Evolutionary conservation across 768 basidiomycete species (phyloP).

Genomic region (Agrocybe pediades): DNA sequence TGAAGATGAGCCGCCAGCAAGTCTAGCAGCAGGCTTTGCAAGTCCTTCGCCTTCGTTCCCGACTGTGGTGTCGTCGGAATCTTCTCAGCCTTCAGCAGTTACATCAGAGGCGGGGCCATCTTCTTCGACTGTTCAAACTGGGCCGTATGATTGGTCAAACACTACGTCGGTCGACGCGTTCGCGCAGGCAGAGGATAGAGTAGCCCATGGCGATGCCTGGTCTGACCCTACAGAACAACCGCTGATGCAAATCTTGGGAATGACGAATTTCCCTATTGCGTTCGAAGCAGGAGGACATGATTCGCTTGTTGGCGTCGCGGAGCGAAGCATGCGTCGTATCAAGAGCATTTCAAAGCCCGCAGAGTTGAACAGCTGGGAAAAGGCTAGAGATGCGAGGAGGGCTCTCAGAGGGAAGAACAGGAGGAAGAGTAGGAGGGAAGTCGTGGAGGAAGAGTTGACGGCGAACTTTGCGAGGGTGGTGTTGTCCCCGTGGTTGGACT

Average conservation of each 20-base stretch:
- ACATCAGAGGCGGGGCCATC: neutral
- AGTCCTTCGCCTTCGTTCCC: neutral
- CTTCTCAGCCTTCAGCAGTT: neutral
- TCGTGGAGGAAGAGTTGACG: slow-evolving; percentile 51
- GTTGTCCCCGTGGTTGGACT: slow-evolving; percentile 55
- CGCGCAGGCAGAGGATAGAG: neutral
- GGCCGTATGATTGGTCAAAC: neutral
- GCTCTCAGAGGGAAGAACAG: slow-evolving; percentile 31
- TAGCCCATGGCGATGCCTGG: slow-evolving; percentile 13
- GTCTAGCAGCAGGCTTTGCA: neutral
- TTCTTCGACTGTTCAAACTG: neutral
- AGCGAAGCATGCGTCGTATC: slow-evolving; percentile 56
- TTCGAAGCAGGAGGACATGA: slow-evolving; percentile 15
- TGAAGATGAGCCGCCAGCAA: neutral
- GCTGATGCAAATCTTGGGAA: slow-evolving; percentile 22
- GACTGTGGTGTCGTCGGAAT: neutral
- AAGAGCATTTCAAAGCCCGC: slow-evolving; percentile 19
- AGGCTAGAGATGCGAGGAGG: slow-evolving; percentile 33
- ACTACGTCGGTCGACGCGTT: neutral
- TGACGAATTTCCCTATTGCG: slow-evolving; percentile 21
- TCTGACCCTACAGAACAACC: slow-evolving; percentile 14
- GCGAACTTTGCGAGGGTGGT: slow-evolving; percentile 48
- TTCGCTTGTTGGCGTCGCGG: slow-evolving; percentile 37
- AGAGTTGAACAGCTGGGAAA: slow-evolving; percentile 18
- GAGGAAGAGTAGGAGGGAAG: slow-evolving; percentile 6